Evolutionary conservation across 23 red algal species (phyloP), one percentile per base, ranked within the genome.

Genomic region (Gracilaria domingensis): DNA sequence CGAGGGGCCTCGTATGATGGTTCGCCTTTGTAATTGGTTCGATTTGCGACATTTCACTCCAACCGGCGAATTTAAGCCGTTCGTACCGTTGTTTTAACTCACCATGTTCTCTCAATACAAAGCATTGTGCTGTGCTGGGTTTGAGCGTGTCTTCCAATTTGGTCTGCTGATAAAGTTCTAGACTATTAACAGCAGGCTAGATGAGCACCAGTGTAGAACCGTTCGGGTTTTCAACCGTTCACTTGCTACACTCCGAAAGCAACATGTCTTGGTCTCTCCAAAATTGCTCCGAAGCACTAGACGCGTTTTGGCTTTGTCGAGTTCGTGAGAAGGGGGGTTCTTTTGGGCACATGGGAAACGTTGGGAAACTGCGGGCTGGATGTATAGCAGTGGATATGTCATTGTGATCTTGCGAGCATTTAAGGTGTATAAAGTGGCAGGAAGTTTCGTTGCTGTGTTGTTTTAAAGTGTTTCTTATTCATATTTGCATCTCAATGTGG

Each of bases 401-500:
- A 18, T 69, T 13, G 64, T 7, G 4, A 8, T 69, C 64, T 69
- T 69, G 28, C 30, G 33, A 69, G 64, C 32, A 69, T 69, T 3
- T 69, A 14, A 69, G 18, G 33, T 69, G 64, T 69, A 69, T 69
- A 69, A 69, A 69, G 64, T 69, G 64, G 32, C 30, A 34, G 64
- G 64, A 69, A 69, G 8, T 69, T 32, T 32, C 26, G 16, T 69
- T 69, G 32, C 20, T 37, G 64, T 65, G 23, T 32, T 65, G 60
- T 32, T 30, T 65, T 32, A 32, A 45, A 11, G 4, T 45, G 42
- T 45, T 45, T 45, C 11, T 45, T 45, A 45, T 45, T 45, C 42
- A 45, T 4, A 11, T 7, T 45, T 45, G 42, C 42, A 45, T 55
- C 51, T 55, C 18, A 2, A 14, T 55, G 51, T 55, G 2, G 6